Conservation (phyloP, 345 rosid genomes). For the Citrus australasica region DNA sequence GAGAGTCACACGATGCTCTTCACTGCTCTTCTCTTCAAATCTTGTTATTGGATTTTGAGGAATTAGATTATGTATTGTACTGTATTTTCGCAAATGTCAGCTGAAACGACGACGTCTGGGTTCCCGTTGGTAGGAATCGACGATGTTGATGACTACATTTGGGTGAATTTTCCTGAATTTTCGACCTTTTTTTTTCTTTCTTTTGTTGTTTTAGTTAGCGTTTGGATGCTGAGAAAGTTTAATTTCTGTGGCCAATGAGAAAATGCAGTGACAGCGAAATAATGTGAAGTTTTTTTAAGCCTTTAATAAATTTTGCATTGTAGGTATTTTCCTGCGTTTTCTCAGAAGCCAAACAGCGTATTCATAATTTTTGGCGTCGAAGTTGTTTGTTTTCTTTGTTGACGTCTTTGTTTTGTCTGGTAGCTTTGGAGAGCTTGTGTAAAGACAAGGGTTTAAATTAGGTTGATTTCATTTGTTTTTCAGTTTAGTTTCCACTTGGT, state of each 20-base stretch:
- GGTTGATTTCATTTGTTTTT: constrained; percentile 12
- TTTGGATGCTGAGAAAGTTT: constrained; percentile 19
- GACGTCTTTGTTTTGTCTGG: constrained; percentile 15
- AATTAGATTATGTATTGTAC: neutral
- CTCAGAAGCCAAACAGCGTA: constrained; percentile 15
- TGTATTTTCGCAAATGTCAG: constrained; percentile 38
- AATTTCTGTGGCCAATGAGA: neutral
- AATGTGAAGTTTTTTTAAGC: neutral
- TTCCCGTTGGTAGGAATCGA: constrained; percentile 47
- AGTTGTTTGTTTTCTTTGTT: constrained; percentile 20
- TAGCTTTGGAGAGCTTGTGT: constrained; percentile 9
- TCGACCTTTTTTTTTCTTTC: neutral
- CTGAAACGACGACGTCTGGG: constrained; percentile 33
- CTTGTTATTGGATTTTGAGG: constrained; percentile 10
- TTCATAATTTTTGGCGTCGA: neutral
- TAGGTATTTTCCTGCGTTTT: constrained; percentile 8
- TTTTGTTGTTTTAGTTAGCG: neutral
- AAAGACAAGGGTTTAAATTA: constrained; percentile 12
- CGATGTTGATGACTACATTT: constrained; percentile 59
- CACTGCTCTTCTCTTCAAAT: constrained; percentile 1
- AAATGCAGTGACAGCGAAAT: neutral
- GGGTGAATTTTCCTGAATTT: constrained; percentile 41
- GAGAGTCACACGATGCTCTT: neutral
- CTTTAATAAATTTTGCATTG: too few relatives aligned
- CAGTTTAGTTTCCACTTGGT: constrained; percentile 10